Percentiles rank a stretch among this genome's conserved stretches.
Conservation (phyloP, 805 yeast species). For the Metschnikowia reukaufii region DNA sequence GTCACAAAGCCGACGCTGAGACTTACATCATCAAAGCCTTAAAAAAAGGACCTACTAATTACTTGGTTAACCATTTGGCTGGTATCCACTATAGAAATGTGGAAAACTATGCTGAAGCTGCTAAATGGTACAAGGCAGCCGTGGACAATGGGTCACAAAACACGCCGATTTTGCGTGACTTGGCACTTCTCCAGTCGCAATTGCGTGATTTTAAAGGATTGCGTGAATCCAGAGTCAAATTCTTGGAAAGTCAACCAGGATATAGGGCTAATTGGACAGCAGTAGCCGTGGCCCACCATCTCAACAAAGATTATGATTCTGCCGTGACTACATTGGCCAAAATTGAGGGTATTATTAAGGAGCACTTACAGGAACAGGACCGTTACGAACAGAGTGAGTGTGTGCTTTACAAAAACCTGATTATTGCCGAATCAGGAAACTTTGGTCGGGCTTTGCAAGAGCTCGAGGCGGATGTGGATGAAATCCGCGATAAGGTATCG, state of each 20-base stretch:
- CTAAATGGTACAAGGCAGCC: slow-evolving; percentile 73
- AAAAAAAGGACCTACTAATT: slow-evolving; percentile 56
- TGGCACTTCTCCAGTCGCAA: slow-evolving; percentile 78
- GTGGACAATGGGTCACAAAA: slow-evolving; percentile 76
- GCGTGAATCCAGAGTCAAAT: slow-evolving; percentile 61
- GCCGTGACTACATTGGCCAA: slow-evolving; percentile 72
- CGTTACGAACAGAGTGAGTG: slow-evolving; percentile 81
- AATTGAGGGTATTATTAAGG: slow-evolving; percentile 73
- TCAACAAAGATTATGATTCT: slow-evolving; percentile 62
- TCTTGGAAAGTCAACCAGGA: slow-evolving; percentile 73
- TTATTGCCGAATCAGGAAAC: slow-evolving; percentile 64
- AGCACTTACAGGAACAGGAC: slow-evolving; percentile 64
- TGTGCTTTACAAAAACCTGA: slow-evolving; percentile 65
- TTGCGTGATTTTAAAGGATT: slow-evolving; percentile 68
- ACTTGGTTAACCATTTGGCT: slow-evolving; percentile 78
- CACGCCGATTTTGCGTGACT: slow-evolving; percentile 75
- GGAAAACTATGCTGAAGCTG: slow-evolving; percentile 72
- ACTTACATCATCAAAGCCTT: slow-evolving; percentile 60
- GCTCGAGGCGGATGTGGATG: slow-evolving; percentile 51
- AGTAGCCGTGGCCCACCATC: slow-evolving; percentile 80
- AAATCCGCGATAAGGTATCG: slow-evolving; percentile 56
- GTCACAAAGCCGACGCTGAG: slow-evolving; percentile 64
- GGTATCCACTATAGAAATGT: slow-evolving; percentile 79
- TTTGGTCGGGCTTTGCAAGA: slow-evolving; percentile 61
- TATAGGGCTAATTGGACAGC: slow-evolving; percentile 90